Percentiles rank a stretch among this genome's conserved stretches.
Conservation (phyloP, 805 yeast genomes). For the Blastobotrys terrestris region DNA sequence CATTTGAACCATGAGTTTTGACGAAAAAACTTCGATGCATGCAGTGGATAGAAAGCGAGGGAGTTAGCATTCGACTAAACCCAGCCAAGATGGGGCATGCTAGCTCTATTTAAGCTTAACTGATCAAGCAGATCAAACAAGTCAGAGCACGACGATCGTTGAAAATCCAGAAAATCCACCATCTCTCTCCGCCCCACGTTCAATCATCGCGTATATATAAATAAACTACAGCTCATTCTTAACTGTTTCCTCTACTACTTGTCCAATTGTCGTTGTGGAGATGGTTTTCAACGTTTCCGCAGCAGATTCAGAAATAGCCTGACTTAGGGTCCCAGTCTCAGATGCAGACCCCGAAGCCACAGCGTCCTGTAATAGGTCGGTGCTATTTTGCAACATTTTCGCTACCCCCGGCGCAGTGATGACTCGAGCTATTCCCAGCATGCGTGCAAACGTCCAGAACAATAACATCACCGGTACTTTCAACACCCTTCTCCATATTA, state of each 20-base stretch:
- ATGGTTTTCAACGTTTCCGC: background rate
- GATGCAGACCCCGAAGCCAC: background rate
- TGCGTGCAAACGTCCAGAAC: conserved; percentile 25
- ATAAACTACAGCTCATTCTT: background rate
- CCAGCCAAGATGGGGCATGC: too few species aligned
- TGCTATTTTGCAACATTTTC: background rate
- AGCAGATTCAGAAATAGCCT: background rate
- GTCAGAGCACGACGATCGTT: too few species aligned
- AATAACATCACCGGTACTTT: conserved; percentile 31
- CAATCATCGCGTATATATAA: too few species aligned
- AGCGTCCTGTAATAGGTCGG: background rate
- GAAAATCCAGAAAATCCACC: background rate
- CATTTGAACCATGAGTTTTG: too few species aligned
- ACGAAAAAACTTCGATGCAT: too few species aligned
- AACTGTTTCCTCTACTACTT: background rate
- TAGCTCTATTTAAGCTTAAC: too few species aligned
- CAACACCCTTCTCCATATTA: conserved; percentile 34
- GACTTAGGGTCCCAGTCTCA: background rate
- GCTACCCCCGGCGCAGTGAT: background rate
- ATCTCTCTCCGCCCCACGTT: background rate
- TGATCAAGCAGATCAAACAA: too few species aligned
- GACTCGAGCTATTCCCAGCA: conserved; percentile 15
- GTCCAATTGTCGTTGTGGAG: background rate
- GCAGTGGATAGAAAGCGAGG: too few species aligned
- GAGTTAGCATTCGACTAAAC: too few species aligned